phyloP scores from a whole-genome alignment of 768 basidiomycete genomes.

The Lactarius sanguifluus region DNA sequence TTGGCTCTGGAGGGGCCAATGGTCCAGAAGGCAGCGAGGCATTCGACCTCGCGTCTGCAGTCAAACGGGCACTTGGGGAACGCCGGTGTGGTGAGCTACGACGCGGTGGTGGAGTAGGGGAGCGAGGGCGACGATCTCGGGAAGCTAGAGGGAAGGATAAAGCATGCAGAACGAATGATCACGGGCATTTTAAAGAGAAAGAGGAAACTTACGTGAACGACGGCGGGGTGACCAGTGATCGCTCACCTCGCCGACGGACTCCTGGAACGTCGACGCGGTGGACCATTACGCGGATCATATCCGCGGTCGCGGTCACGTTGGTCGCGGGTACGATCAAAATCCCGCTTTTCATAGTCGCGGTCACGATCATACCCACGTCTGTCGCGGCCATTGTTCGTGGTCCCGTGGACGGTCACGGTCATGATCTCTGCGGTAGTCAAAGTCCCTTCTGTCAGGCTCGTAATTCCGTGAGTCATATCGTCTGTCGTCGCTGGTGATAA shows the following conservation, averaged over 20 bases:
- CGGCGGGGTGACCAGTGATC: constrained; percentile 28
- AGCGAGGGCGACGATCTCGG: constrained; percentile 20
- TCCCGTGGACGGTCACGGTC: constrained; percentile 24
- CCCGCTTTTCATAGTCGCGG: constrained; percentile 25
- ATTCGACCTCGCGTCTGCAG: constrained; percentile 6
- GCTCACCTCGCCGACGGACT: constrained; percentile 21
- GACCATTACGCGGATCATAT: constrained; percentile 14
- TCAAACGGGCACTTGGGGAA: constrained; percentile 19
- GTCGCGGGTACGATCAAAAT: constrained; percentile 19
- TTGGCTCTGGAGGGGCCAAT: constrained; percentile 13
- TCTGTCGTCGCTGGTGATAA: constrained; percentile 23
- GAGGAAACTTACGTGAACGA: constrained; percentile 22
- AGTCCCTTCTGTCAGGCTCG: constrained; percentile 23
- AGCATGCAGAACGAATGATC: not conserved
- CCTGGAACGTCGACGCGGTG: constrained; percentile 25
- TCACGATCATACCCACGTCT: constrained; percentile 15
- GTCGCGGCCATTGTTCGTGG: constrained; percentile 17
- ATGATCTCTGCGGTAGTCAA: constrained; percentile 19
- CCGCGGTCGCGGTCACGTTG: constrained; percentile 22
- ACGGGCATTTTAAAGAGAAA: not conserved
- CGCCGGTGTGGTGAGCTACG: constrained; percentile 19
- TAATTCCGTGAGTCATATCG: constrained; percentile 21
- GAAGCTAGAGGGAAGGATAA: constrained; percentile 12
- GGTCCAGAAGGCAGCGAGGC: not conserved
- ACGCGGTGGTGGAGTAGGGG: constrained; percentile 20